Base-by-base conservation (phyloP, 345 rosid genomes). In the Moringa oleifera region DNA sequence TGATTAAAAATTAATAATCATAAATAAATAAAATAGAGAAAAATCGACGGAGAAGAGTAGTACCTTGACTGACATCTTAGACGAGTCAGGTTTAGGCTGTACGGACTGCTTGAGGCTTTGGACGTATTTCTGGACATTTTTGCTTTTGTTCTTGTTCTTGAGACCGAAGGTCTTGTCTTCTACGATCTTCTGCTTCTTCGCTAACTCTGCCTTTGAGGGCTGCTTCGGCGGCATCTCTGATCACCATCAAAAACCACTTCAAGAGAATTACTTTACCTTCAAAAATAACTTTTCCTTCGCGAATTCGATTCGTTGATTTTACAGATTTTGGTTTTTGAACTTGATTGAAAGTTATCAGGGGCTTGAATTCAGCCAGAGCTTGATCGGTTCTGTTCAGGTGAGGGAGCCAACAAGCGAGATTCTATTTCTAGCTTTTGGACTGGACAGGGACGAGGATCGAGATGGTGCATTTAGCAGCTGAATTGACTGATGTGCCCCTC, bases 131-230 rank as follows among this genome's bases (percentile, higher is more conserved):
- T 92, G 98, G 55, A 92, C 98, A 69, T 81, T 92, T 74, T 92
- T 92, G 71, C 95, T 89, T 84, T 89, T 92, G 76, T 87, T 92
- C 77, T 92, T 92, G 77, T 92, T 89, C 73, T 92, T 92, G 71
- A 89, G 75, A 0, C 98, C 98, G 63, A 92, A 92, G 0, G 97
- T 92, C 75, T 85, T 92, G 83, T 89, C 98, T 74, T 92, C 98
- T 23, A 89, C 93, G 63, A 85, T 52, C 77, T 92, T 92, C 77
- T 89, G 97, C 83, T 92, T 92, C 81, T 87, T 89, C 69, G 97
- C 88, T 66, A 92, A 51, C 73, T 92, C 97, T 33, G 84, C 79
- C 75, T 93, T 90, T 20, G 96, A 74, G 73, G 75, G 82, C 73
- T 85, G 87, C 90, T 90, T 88, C 53, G 99, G 97, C 25, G 95